Conservation (phyloP, 352 stramenopile species). For the Nannochloropsis limnetica region DNA sequence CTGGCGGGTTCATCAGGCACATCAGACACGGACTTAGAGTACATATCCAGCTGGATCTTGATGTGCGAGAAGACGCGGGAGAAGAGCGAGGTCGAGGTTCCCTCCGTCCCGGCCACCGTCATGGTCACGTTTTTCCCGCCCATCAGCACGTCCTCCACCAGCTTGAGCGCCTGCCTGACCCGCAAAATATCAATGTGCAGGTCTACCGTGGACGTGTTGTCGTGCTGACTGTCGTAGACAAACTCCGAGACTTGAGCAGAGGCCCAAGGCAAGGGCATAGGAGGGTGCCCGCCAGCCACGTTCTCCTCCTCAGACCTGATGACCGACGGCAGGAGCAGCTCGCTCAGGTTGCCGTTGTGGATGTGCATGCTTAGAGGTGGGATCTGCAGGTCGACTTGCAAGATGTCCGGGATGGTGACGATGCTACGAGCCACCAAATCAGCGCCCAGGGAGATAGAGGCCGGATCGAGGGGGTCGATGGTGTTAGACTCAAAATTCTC, state of each 20-base stretch:
- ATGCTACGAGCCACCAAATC: conserved; percentile 3
- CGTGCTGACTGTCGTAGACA: conserved; percentile 25
- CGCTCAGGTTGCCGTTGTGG: neutral
- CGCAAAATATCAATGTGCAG: conserved; percentile 5
- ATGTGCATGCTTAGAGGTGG: conserved; percentile 15
- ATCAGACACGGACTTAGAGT: neutral
- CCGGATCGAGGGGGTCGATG: neutral
- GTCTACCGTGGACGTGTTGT: neutral
- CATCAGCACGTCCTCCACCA: conserved; percentile 2
- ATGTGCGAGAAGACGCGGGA: conserved; percentile 15
- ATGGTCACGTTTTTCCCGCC: neutral
- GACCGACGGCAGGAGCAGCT: neutral
- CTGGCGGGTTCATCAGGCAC: neutral
- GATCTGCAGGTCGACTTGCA: neutral
- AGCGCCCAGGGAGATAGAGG: neutral
- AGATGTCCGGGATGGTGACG: neutral
- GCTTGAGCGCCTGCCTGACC: neutral
- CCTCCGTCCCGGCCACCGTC: neutral
- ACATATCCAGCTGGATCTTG: neutral
- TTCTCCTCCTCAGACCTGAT: neutral
- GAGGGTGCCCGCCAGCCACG: neutral
- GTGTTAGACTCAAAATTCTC: conserved; percentile 24
- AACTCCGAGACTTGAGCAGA: conserved; percentile 24
- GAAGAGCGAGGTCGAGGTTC: neutral
- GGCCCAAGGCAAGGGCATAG: neutral